Evolutionary conservation across 2,329 filamentous ascomycete species (phyloP), one percentile per base, ranked within the genome.

Genomic region (Talaromyces sp.): DNA sequence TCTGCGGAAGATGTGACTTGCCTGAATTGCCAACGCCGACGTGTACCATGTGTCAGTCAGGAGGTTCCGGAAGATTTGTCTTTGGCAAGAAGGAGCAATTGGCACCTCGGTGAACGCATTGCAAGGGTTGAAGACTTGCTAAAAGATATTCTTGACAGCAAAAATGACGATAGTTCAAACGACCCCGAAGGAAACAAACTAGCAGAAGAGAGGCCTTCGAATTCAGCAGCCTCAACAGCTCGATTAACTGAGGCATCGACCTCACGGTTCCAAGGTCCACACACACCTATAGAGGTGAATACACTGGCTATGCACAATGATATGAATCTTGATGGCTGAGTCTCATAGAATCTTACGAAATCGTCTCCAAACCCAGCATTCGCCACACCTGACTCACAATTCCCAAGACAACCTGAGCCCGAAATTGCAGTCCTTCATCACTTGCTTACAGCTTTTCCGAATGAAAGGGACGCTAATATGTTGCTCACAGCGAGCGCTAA

Each of bases 11-110:
- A 62, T 43, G 39, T 58, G 19, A 63, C 64, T 37, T 74, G 73
- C 52, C 54, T 68, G 35, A 64, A 62, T 16, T 75, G 73, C 61
- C 64, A 66, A 61, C 67, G 71, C n/a, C 70, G 71, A 33, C 62
- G 67, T 22, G 62, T 67, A 10, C 54, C 43, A 50, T 74, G 71
- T 60, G 62, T 72, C 52, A 65, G 70, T 37, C 71, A 73, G 63
- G 67, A 71, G 39, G 67, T 70, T 37, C 68, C 65, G 3, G 70
- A 74, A 58, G 61, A 68, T 60, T 52, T 66, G 19, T 56, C 65
- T n/a, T 27, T 67, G 59, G 50, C 69, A 31, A 48, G 31, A 62
- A 41, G 60, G 41, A 41, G 61, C 41, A 68, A 65, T 45, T 64
- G 62, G 22, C 65, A 63, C 43, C 67, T 69, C n/a, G 48, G 47